These are phyloP conservation scores for Phytophthora tubulina DNA, from an alignment of 352 stramenopile genomes.

Conservation along the genomic window DNA sequence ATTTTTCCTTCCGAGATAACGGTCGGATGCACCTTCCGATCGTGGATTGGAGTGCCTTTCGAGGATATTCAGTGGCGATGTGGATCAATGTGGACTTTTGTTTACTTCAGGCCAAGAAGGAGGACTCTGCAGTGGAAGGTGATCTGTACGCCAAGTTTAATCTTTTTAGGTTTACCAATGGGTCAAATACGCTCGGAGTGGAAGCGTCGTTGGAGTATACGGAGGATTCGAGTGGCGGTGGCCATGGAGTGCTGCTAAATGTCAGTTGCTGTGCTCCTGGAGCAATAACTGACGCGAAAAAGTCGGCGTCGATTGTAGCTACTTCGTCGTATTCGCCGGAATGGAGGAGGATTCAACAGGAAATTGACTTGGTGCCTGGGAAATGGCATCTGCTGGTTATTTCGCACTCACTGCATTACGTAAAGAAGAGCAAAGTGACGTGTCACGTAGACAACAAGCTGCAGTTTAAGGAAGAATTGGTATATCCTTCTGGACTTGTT, in stretches of 20 bases:
- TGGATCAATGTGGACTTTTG: constrained; percentile 74
- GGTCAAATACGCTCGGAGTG: constrained; percentile 71
- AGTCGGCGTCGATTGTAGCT: constrained; percentile 49
- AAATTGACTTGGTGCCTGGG: constrained; percentile 42
- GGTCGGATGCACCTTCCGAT: constrained; percentile 80
- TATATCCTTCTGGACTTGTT: constrained; percentile 80
- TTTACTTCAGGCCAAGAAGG: constrained; percentile 28
- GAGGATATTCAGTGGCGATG: constrained; percentile 80
- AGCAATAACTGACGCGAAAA: constrained; percentile 27
- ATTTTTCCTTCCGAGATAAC: constrained; percentile 72
- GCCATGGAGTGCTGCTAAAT: constrained; percentile 49
- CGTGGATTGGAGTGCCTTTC: constrained; percentile 83
- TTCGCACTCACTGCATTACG: constrained; percentile 83
- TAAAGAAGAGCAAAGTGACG: constrained; percentile 87
- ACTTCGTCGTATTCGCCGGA: constrained; percentile 44
- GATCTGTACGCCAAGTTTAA: constrained; percentile 60
- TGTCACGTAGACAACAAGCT: constrained; percentile 70
- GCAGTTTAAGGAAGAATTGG: constrained; percentile 79
- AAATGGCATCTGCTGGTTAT: constrained; percentile 83
- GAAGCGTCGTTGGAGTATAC: constrained; percentile 74
- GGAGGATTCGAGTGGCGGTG: constrained; percentile 33
- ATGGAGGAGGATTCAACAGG: constrained; percentile 71
- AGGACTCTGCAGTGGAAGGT: constrained; percentile 10
- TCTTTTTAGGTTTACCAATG: constrained; percentile 81
- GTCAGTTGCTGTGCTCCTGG: constrained; percentile 66